Evolutionary conservation across 331 rosid genomes (phyloP).

Genomic region (Malus hybrid): DNA sequence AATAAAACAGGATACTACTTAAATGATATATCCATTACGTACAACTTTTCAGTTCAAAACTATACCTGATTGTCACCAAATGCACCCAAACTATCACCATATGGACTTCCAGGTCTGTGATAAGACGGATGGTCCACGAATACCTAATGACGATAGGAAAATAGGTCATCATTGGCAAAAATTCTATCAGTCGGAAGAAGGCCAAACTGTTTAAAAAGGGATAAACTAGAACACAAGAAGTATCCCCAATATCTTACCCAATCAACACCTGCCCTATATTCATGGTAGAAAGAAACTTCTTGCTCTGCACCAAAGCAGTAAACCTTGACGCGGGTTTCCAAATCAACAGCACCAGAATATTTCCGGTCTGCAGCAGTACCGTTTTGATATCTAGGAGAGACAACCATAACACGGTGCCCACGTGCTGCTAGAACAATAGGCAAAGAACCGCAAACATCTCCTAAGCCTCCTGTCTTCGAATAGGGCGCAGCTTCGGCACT

Average conservation of each 20-base stretch:
- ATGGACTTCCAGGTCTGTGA: slow-evolving; percentile 80
- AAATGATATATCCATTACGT: slow-evolving; percentile 2
- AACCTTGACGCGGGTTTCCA: slow-evolving; percentile 19
- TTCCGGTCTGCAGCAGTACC: slow-evolving; percentile 49
- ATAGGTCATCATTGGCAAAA: slow-evolving; percentile 8
- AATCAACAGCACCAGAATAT: slow-evolving; percentile 37
- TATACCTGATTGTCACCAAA: slow-evolving; percentile 81
- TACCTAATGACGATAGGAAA: slow-evolving; percentile 38
- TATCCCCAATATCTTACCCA: slow-evolving; percentile 44
- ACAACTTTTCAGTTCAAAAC: neutral
- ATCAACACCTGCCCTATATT: slow-evolving; percentile 70
- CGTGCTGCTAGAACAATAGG: slow-evolving; percentile 70
- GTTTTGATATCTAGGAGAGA: slow-evolving; percentile 64
- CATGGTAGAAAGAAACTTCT: slow-evolving; percentile 70
- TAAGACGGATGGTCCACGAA: slow-evolving; percentile 79
- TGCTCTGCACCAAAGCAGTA: slow-evolving; percentile 60
- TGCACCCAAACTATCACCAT: slow-evolving; percentile 65
- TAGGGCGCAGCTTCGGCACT: slow-evolving; percentile 81
- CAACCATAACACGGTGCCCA: slow-evolving; percentile 88
- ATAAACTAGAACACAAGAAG: neutral
- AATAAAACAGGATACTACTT: slow-evolving; percentile 1
- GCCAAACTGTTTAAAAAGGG: neutral
- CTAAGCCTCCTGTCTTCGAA: slow-evolving; percentile 89
- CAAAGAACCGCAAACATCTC: slow-evolving; percentile 92
- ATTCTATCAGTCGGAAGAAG: neutral